Evolutionary conservation across 805 yeast genomes (phyloP).

Genomic region (Saccharomyces kudriavzevii): DNA sequence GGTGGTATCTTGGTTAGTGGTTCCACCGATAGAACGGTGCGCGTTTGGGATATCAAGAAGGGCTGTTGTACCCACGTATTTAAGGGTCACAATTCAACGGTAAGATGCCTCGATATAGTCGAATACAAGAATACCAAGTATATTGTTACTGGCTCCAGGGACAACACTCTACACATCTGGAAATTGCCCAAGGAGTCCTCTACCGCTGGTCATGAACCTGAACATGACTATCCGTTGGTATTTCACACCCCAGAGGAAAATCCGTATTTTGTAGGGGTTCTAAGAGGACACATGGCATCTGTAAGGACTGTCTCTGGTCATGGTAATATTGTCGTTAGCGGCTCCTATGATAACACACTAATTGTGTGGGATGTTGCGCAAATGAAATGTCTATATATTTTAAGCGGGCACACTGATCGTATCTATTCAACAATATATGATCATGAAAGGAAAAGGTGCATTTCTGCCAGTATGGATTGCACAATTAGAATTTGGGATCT

Average conservation of each 20-base stretch:
- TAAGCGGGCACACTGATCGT: constrained; percentile 77
- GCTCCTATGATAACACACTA: constrained; percentile 83
- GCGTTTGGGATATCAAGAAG: constrained; percentile 84
- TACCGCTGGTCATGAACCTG: constrained; percentile 19
- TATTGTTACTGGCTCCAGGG: constrained; percentile 84
- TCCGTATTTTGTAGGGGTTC: constrained; percentile 59
- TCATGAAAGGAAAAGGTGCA: constrained; percentile 65
- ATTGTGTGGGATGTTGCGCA: constrained; percentile 86
- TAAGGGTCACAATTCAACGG: constrained; percentile 87
- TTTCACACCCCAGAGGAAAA: constrained; percentile 33
- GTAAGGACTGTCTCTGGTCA: constrained; percentile 84
- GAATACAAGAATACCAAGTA: constrained; percentile 61
- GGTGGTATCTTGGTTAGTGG: constrained; percentile 74
- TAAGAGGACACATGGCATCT: constrained; percentile 69
- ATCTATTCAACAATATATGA: constrained; percentile 88
- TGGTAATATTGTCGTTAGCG: constrained; percentile 77
- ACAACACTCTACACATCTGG: constrained; percentile 75
- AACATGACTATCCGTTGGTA: constrained; percentile 12
- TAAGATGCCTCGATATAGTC: constrained; percentile 79
- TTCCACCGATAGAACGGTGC: constrained; percentile 86
- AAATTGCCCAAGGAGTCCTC: constrained; percentile 42
- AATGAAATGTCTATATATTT: constrained; percentile 61
- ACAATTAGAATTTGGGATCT: constrained; percentile 87
- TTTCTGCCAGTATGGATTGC: constrained; percentile 86
- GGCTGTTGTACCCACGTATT: constrained; percentile 88